Evolutionary conservation across 2,329 filamentous ascomycete genomes (phyloP).

Genomic region (Stenocarpella maydis): DNA sequence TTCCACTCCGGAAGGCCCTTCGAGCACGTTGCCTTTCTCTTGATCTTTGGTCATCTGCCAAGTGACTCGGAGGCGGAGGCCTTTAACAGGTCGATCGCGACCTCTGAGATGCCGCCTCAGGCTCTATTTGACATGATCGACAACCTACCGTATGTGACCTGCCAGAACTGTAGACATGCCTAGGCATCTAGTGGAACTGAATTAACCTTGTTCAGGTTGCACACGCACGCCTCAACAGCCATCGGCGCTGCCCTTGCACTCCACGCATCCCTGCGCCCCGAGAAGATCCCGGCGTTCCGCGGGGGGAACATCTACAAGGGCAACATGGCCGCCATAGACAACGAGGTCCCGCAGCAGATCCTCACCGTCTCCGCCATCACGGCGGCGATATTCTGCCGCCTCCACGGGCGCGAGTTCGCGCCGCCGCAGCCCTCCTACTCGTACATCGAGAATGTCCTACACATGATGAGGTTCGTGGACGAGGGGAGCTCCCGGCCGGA

Average conservation of each 20-base stretch:
- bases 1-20: conserved; percentile 2
- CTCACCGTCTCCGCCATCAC: background rate
- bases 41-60: conserved; percentile 7
- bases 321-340: background rate
- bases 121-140: conserved; percentile 4
- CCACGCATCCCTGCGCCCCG: background rate
- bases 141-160: background rate
- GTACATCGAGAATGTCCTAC: conserved; percentile 12
- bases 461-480: conserved; percentile 1
- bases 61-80: background rate
- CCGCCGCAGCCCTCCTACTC: background rate
- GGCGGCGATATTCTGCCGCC: conserved; percentile 8
- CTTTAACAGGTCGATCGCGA: background rate
- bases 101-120: conserved; percentile 6
- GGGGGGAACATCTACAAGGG: conserved; percentile 6
- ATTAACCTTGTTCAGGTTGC: background rate
- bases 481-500: background rate
- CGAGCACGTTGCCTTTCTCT: conserved; percentile 7
- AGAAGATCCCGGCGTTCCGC: conserved; percentile 6
- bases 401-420: conserved; percentile 12
- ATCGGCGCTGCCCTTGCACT: conserved; percentile 1
- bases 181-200: background rate
- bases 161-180: too few species aligned
- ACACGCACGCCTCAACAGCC: conserved; percentile 3
- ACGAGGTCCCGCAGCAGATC: background rate